Evolutionary conservation across 2,329 filamentous ascomycete species (phyloP).

Genomic region (Keithomyces neogunnii): DNA sequence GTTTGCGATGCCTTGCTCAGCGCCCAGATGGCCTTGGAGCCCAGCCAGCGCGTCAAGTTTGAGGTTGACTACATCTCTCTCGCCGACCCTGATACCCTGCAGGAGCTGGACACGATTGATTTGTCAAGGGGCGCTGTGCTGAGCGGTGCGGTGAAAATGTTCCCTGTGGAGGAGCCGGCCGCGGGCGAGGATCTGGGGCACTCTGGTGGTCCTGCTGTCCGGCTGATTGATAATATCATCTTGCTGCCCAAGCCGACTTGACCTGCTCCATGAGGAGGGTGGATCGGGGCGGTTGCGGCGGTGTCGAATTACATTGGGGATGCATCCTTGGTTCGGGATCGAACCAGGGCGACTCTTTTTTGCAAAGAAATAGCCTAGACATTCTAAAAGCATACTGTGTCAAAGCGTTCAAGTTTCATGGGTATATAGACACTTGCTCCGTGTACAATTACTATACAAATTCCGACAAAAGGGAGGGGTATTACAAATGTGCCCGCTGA

Average conservation of each 20-base stretch:
- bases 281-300: not conserved
- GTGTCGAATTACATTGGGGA: not conserved
- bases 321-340: not conserved
- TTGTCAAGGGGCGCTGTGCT: slow-evolving; percentile 66
- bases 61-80: slow-evolving; percentile 91
- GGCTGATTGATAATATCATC: slow-evolving; percentile 92
- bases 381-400: not conserved
- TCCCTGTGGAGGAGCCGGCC: slow-evolving; percentile 63
- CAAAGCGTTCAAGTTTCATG: not conserved
- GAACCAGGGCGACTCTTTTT: not conserved
- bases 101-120: slow-evolving; percentile 68
- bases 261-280: not conserved
- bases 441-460: not conserved
- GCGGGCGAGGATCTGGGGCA: slow-evolving; percentile 69
- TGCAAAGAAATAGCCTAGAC: not conserved
- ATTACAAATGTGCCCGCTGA: slow-evolving; percentile 41
- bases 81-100: slow-evolving; percentile 74
- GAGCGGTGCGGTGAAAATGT: slow-evolving; percentile 86
- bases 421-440: not conserved
- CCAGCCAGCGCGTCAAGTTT: slow-evolving; percentile 57
- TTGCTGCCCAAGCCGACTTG: slow-evolving; percentile 34
- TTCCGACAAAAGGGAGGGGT: too few relatives aligned
- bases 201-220: slow-evolving; percentile 63
- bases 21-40: slow-evolving; percentile 53
- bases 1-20: slow-evolving; percentile 46